Evolutionary conservation across 2,329 filamentous ascomycete species (phyloP).

Genomic region (Rhinocladiella similis): DNA sequence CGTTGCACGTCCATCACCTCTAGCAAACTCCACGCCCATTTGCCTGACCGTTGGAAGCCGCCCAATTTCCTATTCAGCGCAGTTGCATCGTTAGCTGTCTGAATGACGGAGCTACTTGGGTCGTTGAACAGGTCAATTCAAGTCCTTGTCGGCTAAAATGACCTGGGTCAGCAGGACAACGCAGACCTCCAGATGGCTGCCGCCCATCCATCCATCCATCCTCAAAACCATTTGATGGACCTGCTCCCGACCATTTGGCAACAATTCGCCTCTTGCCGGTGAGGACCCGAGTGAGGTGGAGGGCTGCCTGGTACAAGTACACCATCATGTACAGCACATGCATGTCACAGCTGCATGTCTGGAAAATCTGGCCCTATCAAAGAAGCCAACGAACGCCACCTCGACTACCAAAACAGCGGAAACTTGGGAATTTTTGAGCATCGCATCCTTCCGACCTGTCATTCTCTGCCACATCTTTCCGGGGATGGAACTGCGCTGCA

Average conservation of each 20-base stretch:
- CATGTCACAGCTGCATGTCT: conserved; percentile 2
- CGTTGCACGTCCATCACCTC: no score
- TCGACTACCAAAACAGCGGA: neutral
- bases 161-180: neutral
- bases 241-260: neutral
- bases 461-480: conserved; percentile 12
- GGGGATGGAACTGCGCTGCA: neutral
- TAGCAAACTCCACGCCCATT: no score
- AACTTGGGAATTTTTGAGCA: neutral
- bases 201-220: no score
- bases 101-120: neutral
- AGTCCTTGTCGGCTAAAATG: no score
- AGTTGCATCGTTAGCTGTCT: neutral
- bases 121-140: neutral
- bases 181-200: no score
- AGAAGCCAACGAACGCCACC: no score
- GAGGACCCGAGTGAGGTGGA: neutral
- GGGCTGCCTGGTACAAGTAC: neutral
- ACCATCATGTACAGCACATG: no score
- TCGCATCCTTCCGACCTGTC: conserved; percentile 3
- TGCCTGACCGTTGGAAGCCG: neutral
- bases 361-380: neutral
- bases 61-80: neutral
- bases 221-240: no score
- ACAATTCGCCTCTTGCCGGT: neutral